These are phyloP conservation scores for Talaromyces sp. DNA, from an alignment of 2,329 filamentous ascomycete genomes.

Conservation along the genomic window DNA sequence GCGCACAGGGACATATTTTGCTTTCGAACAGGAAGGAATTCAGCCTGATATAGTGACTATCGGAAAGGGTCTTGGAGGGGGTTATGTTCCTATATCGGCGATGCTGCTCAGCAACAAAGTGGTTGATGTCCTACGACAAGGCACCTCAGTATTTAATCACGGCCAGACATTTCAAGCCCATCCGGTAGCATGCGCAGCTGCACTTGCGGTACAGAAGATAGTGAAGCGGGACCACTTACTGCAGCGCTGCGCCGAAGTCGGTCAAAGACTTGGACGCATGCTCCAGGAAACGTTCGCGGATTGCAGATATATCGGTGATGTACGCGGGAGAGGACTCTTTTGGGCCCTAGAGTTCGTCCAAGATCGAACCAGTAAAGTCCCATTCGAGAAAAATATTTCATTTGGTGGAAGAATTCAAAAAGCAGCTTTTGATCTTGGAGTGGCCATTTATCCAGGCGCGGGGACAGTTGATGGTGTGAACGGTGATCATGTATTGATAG, in stretches of 20 bases:
- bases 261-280: slow-evolving; percentile 36
- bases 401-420: neutral
- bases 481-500: slow-evolving; percentile 48
- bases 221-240: slow-evolving; percentile 55
- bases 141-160: slow-evolving; percentile 51
- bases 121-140: slow-evolving; percentile 43
- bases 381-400: neutral
- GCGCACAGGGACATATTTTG: slow-evolving; percentile 52
- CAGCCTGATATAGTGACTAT: slow-evolving; percentile 56
- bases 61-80: slow-evolving; percentile 56
- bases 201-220: slow-evolving; percentile 58
- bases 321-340: slow-evolving; percentile 9
- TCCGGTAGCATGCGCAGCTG: slow-evolving; percentile 52
- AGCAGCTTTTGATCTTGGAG: neutral
- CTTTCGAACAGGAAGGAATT: slow-evolving; percentile 55
- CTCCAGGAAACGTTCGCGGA: slow-evolving; percentile 41
- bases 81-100: slow-evolving; percentile 52
- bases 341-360: slow-evolving; percentile 8
- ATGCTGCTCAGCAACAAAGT: slow-evolving; percentile 49
- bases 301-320: slow-evolving; percentile 48
- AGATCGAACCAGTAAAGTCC: neutral
- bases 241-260: slow-evolving; percentile 53
- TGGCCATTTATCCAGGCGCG: slow-evolving; percentile 59
- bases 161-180: slow-evolving; percentile 60
- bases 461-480: slow-evolving; percentile 54